Base-by-base conservation (phyloP, 2,329 filamentous ascomycete genomes). In the Fusarium poae region DNA sequence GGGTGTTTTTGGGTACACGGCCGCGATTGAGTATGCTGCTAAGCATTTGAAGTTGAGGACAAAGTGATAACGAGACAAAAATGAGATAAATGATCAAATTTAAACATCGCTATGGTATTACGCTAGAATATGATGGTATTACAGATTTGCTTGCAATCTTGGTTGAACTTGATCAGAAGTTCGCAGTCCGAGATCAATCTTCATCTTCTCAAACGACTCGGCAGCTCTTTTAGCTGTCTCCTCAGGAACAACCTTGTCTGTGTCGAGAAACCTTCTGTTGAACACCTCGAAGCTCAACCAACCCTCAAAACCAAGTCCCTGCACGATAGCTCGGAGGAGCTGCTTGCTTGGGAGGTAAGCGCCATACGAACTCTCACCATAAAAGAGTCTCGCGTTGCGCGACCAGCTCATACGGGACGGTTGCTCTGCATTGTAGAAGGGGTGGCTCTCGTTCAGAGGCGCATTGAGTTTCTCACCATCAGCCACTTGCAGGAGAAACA, bases 401-500 rank as follows among this genome's bases (percentile, higher is more conserved):
- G 78, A 92, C 92, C 92, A 95, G 73, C 86, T 92, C 92, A 95
- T 94, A 5, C 91, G 82, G 1, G 74, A 10, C 0, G 79, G 80
- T 67, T 81, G 79, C 29, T 74, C 74, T 0, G 67, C 39, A 62
- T 77, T 67, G 60, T 80, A 78, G 37, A 79, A 80, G 4, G 72
- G 63, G 45, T 82, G 79, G 0, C 75, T 79, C 6, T 82, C 85
- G 76, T 44, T 89, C 80, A 94, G 77, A 0, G 91, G 91, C 13
- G 79, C 72, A 0, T 77, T 72, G 5, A 94, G 82, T 6, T 85
- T 82, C 76, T 93, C 90, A 2, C 88, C 92, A 73, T 95, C 92
- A 7, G 92, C 91, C 10, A 94, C 84, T 75, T 95, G 92, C 2
- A 95, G 82, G 72, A 92, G 92, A 72, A 93, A 92, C 0, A 95